Evolutionary conservation across 345 rosid species (phyloP), one percentile per base, ranked within the genome.

Genomic region (Gossypium anomalum): DNA sequence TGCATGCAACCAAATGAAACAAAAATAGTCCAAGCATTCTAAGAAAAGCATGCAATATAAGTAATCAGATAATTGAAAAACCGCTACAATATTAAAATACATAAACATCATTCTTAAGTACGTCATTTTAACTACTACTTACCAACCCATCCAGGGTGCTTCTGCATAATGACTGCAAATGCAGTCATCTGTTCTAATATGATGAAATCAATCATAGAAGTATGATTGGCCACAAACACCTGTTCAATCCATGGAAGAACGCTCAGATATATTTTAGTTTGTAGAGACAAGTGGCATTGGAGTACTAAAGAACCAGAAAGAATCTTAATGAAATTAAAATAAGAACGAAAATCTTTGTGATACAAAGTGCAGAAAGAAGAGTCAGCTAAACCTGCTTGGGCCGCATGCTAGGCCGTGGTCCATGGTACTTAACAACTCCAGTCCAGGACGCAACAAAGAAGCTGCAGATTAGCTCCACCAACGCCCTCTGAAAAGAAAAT

Each of bases 111-210:
- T 43, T 43, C 22, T 55, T 38, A 44, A 59, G 23, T 48, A 48
- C 14, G 12, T 8, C 14, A 14, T 22, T 69, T 3, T 16, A 45
- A 73, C 11, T 49, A 60, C 47, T 70, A 86, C 99, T 87, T 81
- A 90, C 99, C 99, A 87, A 93, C 98, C 99, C 99, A 96, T 74
- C 99, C 99, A 82, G 99, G 99, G 87, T 96, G 99, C 80, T 96
- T 96, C 81, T 96, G 99, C 99, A 96, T 93, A 66, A 96, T 96
- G 76, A 93, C 97, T 72, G 99, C 93, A 80, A 96, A 93, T 77
- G 98, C 94, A 34, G 95, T 93, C 98, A 96, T 92, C 84, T 96
- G 98, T 80, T 93, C 99, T 73, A 93, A 78, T 87, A 96, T 51
- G 76, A 96, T 84, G 84, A 96, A 96, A 87, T 96, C 99, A 70